These are phyloP conservation scores for Melampsora americana DNA, from an alignment of 1,284 basidiomycete genomes.

Conservation along the genomic window DNA sequence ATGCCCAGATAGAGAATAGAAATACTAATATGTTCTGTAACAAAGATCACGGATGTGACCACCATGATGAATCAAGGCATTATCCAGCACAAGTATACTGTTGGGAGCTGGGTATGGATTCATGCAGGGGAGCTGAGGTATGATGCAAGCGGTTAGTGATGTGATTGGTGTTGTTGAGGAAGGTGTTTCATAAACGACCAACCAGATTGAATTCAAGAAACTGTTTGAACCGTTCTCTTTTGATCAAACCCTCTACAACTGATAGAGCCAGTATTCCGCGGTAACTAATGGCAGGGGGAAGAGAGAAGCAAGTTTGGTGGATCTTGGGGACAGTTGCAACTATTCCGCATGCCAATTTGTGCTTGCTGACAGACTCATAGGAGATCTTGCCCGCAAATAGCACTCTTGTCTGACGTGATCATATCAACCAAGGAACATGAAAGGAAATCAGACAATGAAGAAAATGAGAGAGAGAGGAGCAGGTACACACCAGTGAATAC, in stretches of 20 bases:
- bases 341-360: neutral
- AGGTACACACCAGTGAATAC: neutral
- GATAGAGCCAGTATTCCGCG: conserved; percentile 3
- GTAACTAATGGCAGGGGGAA: neutral
- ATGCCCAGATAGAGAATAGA: no score
- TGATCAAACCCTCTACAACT: neutral
- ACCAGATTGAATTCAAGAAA: conserved; percentile 17
- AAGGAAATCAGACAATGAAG: neutral
- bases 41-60: neutral
- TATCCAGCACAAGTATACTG: neutral
- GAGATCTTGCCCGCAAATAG: conserved; percentile 5
- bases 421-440: neutral
- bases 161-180: no score
- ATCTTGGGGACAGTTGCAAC: neutral
- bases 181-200: neutral
- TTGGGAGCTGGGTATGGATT: no score
- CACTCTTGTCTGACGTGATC: neutral
- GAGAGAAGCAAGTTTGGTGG: neutral
- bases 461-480: neutral
- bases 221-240: neutral
- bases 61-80: no score
- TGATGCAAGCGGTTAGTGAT: no score
- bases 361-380: neutral
- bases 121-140: conserved; percentile 5
- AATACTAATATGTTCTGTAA: neutral